Base-by-base conservation (phyloP, 1,284 basidiomycete species). In the Apiotrichum montevideense region DNA sequence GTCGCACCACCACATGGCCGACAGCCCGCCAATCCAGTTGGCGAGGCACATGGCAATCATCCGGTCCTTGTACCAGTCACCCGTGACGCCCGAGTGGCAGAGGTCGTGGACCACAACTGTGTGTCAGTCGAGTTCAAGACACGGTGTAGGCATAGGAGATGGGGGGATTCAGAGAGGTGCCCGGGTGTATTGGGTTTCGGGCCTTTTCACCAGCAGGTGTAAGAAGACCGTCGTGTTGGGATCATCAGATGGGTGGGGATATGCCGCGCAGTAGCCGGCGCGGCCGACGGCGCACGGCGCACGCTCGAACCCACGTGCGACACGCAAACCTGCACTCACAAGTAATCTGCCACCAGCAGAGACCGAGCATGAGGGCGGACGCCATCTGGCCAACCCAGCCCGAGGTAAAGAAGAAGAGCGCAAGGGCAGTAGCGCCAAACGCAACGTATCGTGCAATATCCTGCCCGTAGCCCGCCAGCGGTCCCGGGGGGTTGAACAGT, bases 1-100 rank as follows among this genome's bases (percentile, higher is more conserved):
- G 51, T 96, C 85, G 57, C 93, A 91, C 95, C 95, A 99, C 96
- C 95, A 99, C 42, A 91, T 88, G 40, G 96, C 82, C 71, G 91
- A 95, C 53, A 99, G 79, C 2, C 95, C 95, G 21, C 95, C 94
- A 52, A 95, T 80, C 68, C 88, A 91, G 75, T 93, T 83, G 1
- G 74, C 72, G 7, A 76, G 80, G n/a, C 87, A 71, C 56, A 88
- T 91, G 21, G 85, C 87, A 52, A 95, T 79, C 49, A 91, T 67
- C 41, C 94, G 84, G 73, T 99, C 95, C 53, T 81, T 77, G 35
- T 80, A 76, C 87, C 91, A 96, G 70, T 87, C 79, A 62, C 95
- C 92, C 0, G 92, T 95, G 59, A 98, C 86, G 51, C 91, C 90
- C 71, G 87, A 85, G 78, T 99, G 95, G 3, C 94, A 96, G 9